Evolutionary conservation across 192 early-diverging fungal genomes (phyloP).

Genomic region (Mortierella alpina): DNA sequence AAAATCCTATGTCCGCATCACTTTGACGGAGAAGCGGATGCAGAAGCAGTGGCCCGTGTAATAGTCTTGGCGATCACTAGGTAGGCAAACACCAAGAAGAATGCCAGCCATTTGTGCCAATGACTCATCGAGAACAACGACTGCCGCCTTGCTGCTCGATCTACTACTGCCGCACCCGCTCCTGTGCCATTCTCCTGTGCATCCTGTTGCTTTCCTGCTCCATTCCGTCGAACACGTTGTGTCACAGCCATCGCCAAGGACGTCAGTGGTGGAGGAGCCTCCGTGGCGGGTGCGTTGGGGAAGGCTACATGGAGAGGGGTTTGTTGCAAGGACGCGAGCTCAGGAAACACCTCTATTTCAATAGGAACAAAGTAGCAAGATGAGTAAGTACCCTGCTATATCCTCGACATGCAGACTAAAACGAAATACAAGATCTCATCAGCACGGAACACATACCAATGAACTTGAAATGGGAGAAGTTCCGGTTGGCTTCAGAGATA

Average conservation of each 20-base stretch:
- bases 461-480: slow-evolving; percentile 70
- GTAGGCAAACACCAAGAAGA: slow-evolving; percentile 68
- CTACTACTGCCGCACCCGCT: slow-evolving; percentile 38
- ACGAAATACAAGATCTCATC: neutral
- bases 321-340: slow-evolving; percentile 73
- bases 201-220: neutral
- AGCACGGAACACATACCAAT: slow-evolving; percentile 63
- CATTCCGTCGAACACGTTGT: neutral
- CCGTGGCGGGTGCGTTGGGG: slow-evolving; percentile 45
- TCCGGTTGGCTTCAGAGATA: slow-evolving; percentile 33
- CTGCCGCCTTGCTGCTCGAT: slow-evolving; percentile 29
- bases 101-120: slow-evolving; percentile 67
- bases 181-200: neutral
- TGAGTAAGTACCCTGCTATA: neutral
- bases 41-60: slow-evolving; percentile 38
- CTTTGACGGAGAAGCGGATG: slow-evolving; percentile 7
- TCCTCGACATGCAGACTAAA: neutral
- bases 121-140: slow-evolving; percentile 55
- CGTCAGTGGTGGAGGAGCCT: slow-evolving; percentile 15
- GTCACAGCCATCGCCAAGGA: neutral
- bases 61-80: slow-evolving; percentile 64
- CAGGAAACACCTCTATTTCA: slow-evolving; percentile 81
- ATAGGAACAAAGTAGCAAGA: neutral
- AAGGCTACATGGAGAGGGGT: slow-evolving; percentile 57
- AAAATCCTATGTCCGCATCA: too few species aligned